Conservation (phyloP, 352 stramenopile genomes). For the Phytophthora citrophthora region DNA sequence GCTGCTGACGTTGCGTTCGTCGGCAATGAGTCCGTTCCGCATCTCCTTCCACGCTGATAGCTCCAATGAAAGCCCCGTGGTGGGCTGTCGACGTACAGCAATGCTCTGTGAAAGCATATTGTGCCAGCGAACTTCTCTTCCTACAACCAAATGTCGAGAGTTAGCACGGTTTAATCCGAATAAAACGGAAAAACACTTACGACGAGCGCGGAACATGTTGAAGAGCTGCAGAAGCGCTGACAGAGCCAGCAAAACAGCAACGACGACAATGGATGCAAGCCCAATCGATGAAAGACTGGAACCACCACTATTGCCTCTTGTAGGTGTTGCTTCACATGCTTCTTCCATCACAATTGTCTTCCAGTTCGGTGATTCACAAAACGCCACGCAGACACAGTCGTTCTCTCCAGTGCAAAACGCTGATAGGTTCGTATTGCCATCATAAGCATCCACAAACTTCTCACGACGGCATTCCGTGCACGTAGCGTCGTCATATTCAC, state of each 20-base stretch:
- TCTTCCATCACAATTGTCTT: constrained; percentile 40
- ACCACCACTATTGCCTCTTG: not conserved
- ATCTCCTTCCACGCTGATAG: constrained; percentile 65
- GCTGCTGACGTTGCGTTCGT: constrained; percentile 49
- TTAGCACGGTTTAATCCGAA: not conserved
- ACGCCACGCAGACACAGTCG: constrained; percentile 58
- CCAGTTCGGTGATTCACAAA: constrained; percentile 60
- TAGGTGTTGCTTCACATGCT: constrained; percentile 40
- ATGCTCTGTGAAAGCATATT: constrained; percentile 27
- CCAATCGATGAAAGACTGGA: constrained; percentile 34
- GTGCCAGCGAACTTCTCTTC: constrained; percentile 28
- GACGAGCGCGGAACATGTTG: constrained; percentile 29
- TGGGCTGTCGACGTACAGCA: constrained; percentile 22
- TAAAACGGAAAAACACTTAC: constrained; percentile 29
- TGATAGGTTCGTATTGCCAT: constrained; percentile 33
- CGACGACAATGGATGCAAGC: constrained; percentile 36
- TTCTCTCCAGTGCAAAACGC: constrained; percentile 52
- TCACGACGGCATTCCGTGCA: constrained; percentile 35
- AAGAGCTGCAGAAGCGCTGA: constrained; percentile 35
- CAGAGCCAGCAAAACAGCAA: constrained; percentile 36
- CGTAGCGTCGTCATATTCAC: constrained; percentile 36
- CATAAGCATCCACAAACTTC: constrained; percentile 35
- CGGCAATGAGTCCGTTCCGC: constrained; percentile 53
- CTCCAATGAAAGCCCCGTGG: constrained; percentile 43
- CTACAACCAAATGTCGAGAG: constrained; percentile 3